Conservation (phyloP, 176 grass and related monocot species). For the Phoenix roebelenii region DNA sequence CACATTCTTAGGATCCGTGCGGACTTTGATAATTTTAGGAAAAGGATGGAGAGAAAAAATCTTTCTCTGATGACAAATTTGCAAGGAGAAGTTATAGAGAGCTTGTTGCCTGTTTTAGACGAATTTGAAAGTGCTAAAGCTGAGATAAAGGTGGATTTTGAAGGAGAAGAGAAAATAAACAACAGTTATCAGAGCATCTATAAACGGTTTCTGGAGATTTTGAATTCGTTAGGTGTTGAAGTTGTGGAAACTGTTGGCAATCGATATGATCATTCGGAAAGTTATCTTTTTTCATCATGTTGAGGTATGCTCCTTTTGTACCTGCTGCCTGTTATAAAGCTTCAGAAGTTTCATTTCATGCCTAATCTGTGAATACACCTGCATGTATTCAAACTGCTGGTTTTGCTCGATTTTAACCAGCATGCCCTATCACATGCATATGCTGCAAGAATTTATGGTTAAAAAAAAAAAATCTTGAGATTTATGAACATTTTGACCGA, state of each 20-base stretch:
- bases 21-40: conserved; percentile 91
- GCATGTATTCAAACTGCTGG: not conserved
- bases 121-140: conserved; percentile 88
- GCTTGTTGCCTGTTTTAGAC: conserved; percentile 86
- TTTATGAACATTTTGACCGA: too few relatives aligned
- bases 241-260: conserved; percentile 72
- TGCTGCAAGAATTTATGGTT: too few relatives aligned
- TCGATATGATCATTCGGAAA: conserved; percentile 88
- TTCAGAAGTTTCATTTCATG: not conserved
- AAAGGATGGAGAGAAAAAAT: conserved; percentile 73
- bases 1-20: conserved; percentile 73
- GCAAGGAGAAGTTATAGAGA: conserved; percentile 87
- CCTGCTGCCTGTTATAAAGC: not conserved
- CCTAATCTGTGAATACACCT: not conserved
- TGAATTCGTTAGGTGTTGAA: conserved; percentile 65
- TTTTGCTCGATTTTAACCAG: too few relatives aligned
- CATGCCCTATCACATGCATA: too few relatives aligned
- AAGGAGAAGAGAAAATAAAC: conserved; percentile 78
- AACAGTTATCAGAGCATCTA: conserved; percentile 91
- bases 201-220: conserved; percentile 84
- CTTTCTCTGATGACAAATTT: conserved; percentile 84
- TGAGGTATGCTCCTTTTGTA: too few relatives aligned
- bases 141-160: conserved; percentile 83
- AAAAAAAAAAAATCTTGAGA: too few relatives aligned
- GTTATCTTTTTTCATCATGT: not conserved